Conservation (phyloP, 768 basidiomycete genomes). For the Amanita subjunquillea region DNA sequence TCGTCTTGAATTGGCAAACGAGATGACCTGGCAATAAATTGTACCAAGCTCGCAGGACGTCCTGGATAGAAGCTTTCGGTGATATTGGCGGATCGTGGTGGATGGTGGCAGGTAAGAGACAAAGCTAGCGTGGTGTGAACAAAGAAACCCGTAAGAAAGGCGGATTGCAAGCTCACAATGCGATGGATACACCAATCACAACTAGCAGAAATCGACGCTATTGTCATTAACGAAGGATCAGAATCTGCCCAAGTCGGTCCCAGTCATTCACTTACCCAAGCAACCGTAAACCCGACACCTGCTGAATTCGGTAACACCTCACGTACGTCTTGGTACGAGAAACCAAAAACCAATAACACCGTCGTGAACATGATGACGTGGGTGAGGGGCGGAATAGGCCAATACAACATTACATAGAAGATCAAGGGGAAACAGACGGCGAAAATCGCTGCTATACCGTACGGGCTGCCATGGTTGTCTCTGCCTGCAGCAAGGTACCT, state of each 20-base stretch:
- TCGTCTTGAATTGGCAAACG: constrained; percentile 50
- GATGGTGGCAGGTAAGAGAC: constrained; percentile 62
- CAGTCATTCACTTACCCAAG: constrained; percentile 42
- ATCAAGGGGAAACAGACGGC: constrained; percentile 66
- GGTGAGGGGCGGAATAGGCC: constrained; percentile 62
- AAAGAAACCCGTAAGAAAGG: background rate
- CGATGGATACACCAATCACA: constrained; percentile 59
- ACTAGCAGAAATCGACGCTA: constrained; percentile 66
- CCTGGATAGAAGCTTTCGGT: constrained; percentile 60
- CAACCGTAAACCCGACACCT: constrained; percentile 55
- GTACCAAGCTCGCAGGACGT: constrained; percentile 57
- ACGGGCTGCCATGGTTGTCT: constrained; percentile 46
- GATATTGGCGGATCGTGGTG: constrained; percentile 64
- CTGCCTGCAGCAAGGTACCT: constrained; percentile 65
- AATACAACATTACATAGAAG: constrained; percentile 60
- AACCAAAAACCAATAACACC: constrained; percentile 53
- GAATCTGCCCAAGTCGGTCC: too few relatives aligned
- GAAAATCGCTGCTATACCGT: constrained; percentile 59
- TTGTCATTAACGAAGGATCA: background rate
- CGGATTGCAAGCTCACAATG: constrained; percentile 41
- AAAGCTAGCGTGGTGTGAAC: constrained; percentile 26
- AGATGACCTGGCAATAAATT: constrained; percentile 69
- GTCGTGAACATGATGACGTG: constrained; percentile 63
- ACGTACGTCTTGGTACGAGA: constrained; percentile 53
- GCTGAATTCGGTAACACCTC: constrained; percentile 38